Evolutionary conservation across 768 basidiomycete genomes (phyloP), one percentile per base, ranked within the genome.

Genomic region (Ephemerocybe angulata): DNA sequence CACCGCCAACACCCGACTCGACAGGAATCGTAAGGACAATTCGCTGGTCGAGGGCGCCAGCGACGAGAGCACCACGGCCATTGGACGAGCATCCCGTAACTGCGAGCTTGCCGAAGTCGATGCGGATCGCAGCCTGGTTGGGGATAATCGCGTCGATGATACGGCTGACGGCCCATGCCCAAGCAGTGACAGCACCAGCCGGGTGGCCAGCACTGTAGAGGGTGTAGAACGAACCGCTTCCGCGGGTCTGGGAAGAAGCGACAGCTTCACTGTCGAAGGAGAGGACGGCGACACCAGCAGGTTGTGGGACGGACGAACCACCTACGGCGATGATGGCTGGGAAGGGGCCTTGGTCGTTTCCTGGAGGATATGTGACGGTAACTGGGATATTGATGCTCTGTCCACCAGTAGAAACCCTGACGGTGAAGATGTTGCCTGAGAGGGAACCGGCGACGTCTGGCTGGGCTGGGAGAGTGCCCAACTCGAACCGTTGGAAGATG

Each of bases 11-110:
- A 10, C 82, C 82, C 8, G 80, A 82, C 65, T 83, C 81, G 61
- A 82, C 80, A 3, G 81, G 79, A 58, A 83, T 78, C 6, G 80
- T 82, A 53, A 83, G 68, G 4, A 76, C 76, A 58, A 83, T 77
- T 42, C 81, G 78, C 4, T 67, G 62, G 54, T 82, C 80, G 61
- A 82, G 78, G 8, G 80, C 82, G 15, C 80, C 82, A 21, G 78
- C 81, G 50, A 81, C 75, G 31, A 82, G 70, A 1, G 82, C 80
- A 50, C 81, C 82, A 63, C 82, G 82, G 60, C 82, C 82, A 58
- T 82, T 72, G 35, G 78, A 70, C 30, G 80, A 81, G 65, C 81
- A 82, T 13, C 81, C 80, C 1, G 80, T 80, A 30, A 82, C 80
- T 11, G 69, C 82, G 54, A 82, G 72, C 55, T 72, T 70, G 37